These are phyloP conservation scores for Naegleria fowleri DNA, from an alignment of 208 protist genomes.

Conservation along the genomic window DNA sequence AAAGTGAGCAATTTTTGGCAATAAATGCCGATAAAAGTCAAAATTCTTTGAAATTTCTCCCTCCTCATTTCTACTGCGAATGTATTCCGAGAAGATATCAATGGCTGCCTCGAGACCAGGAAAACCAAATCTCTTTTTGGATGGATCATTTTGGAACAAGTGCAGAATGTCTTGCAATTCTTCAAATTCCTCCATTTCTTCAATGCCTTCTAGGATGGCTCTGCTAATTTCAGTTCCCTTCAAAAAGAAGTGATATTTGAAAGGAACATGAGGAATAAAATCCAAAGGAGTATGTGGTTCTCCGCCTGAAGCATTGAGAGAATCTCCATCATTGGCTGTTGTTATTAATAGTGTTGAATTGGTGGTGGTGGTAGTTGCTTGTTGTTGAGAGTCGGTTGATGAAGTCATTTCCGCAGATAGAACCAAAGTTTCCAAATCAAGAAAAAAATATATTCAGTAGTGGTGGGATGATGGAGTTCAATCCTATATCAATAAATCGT, in stretches of 20 bases:
- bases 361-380: too few relatives aligned
- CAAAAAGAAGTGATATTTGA: not conserved
- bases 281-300: not conserved
- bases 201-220: not conserved
- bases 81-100: not conserved
- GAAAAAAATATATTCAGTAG: too few relatives aligned
- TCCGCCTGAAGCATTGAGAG: too few relatives aligned
- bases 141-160: not conserved
- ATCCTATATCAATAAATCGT: too few relatives aligned
- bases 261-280: not conserved
- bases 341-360: too few relatives aligned
- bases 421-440: too few relatives aligned
- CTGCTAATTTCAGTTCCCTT: not conserved
- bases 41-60: not conserved
- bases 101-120: not conserved
- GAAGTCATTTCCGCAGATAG: too few relatives aligned
- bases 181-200: not conserved
- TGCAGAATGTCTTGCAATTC: not conserved
- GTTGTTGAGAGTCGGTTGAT: too few relatives aligned
- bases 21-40: not conserved
- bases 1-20: not conserved
- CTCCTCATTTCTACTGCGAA: not conserved
- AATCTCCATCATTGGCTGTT: too few relatives aligned
- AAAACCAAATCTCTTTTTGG: not conserved
- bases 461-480: too few relatives aligned